Evolutionary conservation across 345 rosid species (phyloP).

Genomic region (Syzygium aqueum): DNA sequence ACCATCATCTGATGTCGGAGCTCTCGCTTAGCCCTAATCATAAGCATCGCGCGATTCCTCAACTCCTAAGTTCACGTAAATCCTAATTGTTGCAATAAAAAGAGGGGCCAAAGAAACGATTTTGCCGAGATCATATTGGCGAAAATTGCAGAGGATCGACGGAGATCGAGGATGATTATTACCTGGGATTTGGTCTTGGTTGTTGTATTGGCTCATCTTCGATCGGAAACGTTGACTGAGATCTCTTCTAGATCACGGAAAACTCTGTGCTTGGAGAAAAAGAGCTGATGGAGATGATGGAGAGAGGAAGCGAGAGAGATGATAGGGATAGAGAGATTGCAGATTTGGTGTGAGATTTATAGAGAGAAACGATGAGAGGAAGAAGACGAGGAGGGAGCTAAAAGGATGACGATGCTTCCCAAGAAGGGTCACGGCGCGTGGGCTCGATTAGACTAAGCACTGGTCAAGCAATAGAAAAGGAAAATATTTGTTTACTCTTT

Average conservation of each 20-base stretch:
- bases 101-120: not conserved
- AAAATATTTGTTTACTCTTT: no score
- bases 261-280: not conserved
- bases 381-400: no score
- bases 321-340: not conserved
- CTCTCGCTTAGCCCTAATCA: not conserved
- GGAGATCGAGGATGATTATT: not conserved
- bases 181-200: conserved; percentile 17
- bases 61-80: not conserved
- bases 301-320: not conserved
- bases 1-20: not conserved
- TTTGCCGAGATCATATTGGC: not conserved
- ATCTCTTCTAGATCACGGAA: not conserved
- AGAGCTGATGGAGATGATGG: not conserved
- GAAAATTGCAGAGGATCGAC: not conserved
- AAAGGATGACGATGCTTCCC: not conserved
- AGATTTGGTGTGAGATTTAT: not conserved
- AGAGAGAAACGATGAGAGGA: not conserved
- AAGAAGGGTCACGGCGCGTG: not conserved
- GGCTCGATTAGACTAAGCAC: not conserved
- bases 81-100: not conserved
- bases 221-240: not conserved
- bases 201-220: conserved; percentile 21
- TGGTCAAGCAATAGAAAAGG: not conserved
- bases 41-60: not conserved